phyloP scores from a whole-genome alignment of 2,329 filamentous ascomycete genomes.

The Capronia epimyces region DNA sequence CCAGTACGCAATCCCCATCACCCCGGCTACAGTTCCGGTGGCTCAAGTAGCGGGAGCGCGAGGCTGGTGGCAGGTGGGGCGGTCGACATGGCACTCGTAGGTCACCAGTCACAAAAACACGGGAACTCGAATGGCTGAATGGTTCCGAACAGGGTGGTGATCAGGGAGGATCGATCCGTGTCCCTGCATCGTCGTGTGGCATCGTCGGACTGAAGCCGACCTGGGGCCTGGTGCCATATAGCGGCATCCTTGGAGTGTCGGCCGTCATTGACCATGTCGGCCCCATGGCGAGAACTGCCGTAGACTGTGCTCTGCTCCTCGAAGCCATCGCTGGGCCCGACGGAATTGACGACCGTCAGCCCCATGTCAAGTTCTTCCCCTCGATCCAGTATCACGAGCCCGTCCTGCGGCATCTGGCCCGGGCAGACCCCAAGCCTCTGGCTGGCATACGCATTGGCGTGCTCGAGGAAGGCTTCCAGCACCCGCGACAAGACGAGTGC shows the following conservation, averaged over 20 bases:
- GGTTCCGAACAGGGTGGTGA: slow-evolving; percentile 34
- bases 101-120: too few relatives aligned
- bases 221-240: slow-evolving; percentile 47
- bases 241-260: slow-evolving; percentile 34
- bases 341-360: slow-evolving; percentile 41
- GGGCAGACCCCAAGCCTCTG: slow-evolving; percentile 16
- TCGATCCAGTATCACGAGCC: not conserved
- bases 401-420: not conserved
- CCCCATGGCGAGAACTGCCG: slow-evolving; percentile 38
- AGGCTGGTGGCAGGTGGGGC: slow-evolving; percentile 40
- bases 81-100: slow-evolving; percentile 13
- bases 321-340: slow-evolving; percentile 44
- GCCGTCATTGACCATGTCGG: slow-evolving; percentile 44
- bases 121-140: too few relatives aligned
- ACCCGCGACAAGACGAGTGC: slow-evolving; percentile 13
- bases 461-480: slow-evolving; percentile 44
- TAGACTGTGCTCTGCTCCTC: slow-evolving; percentile 38
- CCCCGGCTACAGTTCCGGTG: slow-evolving; percentile 38
- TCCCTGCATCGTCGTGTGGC: slow-evolving; percentile 44
- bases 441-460: slow-evolving; percentile 41
- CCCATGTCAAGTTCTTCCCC: slow-evolving; percentile 23
- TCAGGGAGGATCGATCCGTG: slow-evolving; percentile 34
- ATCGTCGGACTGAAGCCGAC: slow-evolving; percentile 49
- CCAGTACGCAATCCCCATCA: slow-evolving; percentile 47
- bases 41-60: slow-evolving; percentile 43